These are phyloP conservation scores for Septoria petroselini DNA, from an alignment of 2,329 filamentous ascomycete genomes.

Conservation along the genomic window DNA sequence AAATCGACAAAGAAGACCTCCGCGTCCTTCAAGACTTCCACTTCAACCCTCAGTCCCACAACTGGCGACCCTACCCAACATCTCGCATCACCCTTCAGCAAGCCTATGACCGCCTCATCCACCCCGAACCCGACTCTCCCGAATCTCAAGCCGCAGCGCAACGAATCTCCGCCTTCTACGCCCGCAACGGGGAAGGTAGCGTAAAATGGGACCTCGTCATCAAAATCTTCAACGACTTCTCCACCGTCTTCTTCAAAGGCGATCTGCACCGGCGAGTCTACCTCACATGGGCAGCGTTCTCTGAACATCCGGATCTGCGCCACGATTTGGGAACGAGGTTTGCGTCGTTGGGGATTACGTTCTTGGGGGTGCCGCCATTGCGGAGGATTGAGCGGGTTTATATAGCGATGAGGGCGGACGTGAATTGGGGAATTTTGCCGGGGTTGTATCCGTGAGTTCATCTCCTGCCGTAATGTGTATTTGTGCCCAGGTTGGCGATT, in stretches of 20 bases:
- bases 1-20: constrained; percentile 5
- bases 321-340: not conserved
- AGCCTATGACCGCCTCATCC: constrained; percentile 4
- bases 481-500: too few relatives aligned
- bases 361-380: too few relatives aligned
- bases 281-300: constrained; percentile 6
- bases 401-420: not conserved
- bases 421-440: too few relatives aligned
- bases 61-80: not conserved
- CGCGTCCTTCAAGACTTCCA: constrained; percentile 4
- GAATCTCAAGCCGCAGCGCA: not conserved
- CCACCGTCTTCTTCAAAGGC: constrained; percentile 18
- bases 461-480: too few relatives aligned
- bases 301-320: not conserved
- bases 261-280: constrained; percentile 12
- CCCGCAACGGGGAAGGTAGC: too few relatives aligned
- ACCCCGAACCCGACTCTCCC: not conserved
- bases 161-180: not conserved
- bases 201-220: constrained; percentile 16
- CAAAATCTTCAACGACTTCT: constrained; percentile 22
- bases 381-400: not conserved
- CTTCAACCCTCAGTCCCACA: not conserved
- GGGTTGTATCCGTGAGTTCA: too few relatives aligned
- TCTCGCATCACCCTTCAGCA: not conserved
- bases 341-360: not conserved